Evolutionary conservation across 2,329 filamentous ascomycete genomes (phyloP).

Genomic region (Grosmannia serpens): DNA sequence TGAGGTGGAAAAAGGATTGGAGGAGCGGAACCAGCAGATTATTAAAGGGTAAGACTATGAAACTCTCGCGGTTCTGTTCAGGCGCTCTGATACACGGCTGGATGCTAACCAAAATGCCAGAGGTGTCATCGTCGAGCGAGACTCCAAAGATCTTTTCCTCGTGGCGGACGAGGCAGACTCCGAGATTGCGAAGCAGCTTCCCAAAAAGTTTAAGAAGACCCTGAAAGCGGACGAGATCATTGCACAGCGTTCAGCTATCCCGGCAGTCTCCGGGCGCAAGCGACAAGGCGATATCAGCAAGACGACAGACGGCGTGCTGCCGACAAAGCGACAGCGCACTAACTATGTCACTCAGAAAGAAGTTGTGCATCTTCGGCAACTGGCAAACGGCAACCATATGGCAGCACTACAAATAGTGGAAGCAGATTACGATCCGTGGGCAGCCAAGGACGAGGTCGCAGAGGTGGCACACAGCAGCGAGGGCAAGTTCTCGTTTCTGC

Average conservation of each 20-base stretch:
- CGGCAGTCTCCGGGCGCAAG: slow-evolving; percentile 69
- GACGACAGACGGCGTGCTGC: slow-evolving; percentile 61
- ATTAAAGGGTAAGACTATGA: slow-evolving; percentile 60
- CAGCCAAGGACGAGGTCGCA: slow-evolving; percentile 20
- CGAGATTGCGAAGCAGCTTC: slow-evolving; percentile 50
- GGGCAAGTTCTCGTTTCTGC: slow-evolving; percentile 54
- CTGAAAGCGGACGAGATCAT: slow-evolving; percentile 91
- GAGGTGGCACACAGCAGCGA: slow-evolving; percentile 24
- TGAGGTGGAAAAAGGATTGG: slow-evolving; percentile 71
- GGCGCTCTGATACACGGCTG: neutral
- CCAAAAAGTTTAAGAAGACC: slow-evolving; percentile 51
- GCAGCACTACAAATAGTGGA: slow-evolving; percentile 43
- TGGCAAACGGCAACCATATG: slow-evolving; percentile 64
- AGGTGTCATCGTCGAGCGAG: slow-evolving; percentile 74
- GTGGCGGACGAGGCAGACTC: slow-evolving; percentile 66
- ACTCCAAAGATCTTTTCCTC: slow-evolving; percentile 73
- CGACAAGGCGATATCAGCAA: slow-evolving; percentile 47
- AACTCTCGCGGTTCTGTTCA: neutral
- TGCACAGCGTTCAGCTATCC: slow-evolving; percentile 68
- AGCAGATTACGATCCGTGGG: slow-evolving; percentile 72
- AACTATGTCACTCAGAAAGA: slow-evolving; percentile 81
- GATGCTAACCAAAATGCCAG: slow-evolving; percentile 30
- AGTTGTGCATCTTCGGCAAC: slow-evolving; percentile 61
- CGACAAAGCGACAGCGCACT: slow-evolving; percentile 63
- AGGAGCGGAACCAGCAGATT: slow-evolving; percentile 76